phyloP scores from a whole-genome alignment of 495 filamentous ascomycete species.

The Penicillium odoratum region DNA sequence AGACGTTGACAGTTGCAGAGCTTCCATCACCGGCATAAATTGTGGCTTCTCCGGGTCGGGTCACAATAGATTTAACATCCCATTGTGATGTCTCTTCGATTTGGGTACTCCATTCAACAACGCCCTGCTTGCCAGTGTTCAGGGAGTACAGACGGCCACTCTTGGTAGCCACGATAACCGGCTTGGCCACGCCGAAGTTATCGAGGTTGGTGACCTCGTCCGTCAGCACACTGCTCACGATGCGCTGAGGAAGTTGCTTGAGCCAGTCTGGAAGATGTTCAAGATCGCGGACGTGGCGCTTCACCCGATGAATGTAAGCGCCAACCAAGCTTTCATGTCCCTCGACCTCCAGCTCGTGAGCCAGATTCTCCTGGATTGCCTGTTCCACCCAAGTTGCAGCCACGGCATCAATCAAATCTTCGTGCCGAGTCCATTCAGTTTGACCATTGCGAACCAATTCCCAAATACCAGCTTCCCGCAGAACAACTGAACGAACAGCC shows the following conservation, averaged over 20 bases:
- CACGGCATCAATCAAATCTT: conserved; percentile 73
- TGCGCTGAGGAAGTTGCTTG: conserved; percentile 59
- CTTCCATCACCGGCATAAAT: conserved; percentile 60
- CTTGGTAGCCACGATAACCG: conserved; percentile 77
- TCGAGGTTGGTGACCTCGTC: conserved; percentile 65
- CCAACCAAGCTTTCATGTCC: conserved; percentile 73
- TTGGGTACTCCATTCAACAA: conserved; percentile 71
- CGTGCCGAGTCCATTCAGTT: conserved; percentile 73
- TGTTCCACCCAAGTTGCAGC: conserved; percentile 77
- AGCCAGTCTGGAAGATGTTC: conserved; percentile 76
- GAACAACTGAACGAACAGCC: conserved; percentile 73
- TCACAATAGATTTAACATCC: conserved; percentile 67
- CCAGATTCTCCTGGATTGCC: conserved; percentile 68
- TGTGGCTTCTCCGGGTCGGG: conserved; percentile 56
- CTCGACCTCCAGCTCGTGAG: conserved; percentile 78
- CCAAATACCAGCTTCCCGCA: conserved; percentile 76
- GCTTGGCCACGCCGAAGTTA: conserved; percentile 83
- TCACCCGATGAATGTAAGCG: conserved; percentile 86
- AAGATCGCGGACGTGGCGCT: conserved; percentile 78
- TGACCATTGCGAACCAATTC: conserved; percentile 80
- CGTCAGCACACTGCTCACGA: conserved; percentile 66
- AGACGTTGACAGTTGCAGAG: conserved; percentile 54
- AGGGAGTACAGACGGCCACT: conserved; percentile 78
- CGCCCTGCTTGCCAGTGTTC: conserved; percentile 71
- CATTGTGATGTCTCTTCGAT: conserved; percentile 60